Conservation (phyloP, 208 protist species). For the Crithidia fasciculata region DNA sequence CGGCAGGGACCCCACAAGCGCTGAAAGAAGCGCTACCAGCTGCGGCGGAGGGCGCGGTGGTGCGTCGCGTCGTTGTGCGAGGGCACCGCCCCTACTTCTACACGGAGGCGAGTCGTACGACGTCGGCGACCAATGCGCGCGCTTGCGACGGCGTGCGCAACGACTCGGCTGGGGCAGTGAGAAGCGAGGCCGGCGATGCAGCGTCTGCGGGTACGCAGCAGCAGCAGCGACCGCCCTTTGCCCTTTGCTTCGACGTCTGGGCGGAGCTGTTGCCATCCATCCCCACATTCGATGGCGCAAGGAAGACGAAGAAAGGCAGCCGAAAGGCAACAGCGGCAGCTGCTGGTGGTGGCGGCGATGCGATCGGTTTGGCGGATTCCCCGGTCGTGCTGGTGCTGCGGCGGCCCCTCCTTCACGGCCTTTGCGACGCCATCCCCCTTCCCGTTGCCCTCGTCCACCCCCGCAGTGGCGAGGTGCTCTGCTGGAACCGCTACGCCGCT, state of each 20-base stretch:
- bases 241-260: conserved; percentile 62
- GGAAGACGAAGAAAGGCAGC: background rate
- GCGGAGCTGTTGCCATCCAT: conserved; percentile 17
- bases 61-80: conserved; percentile 34
- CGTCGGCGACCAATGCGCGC: background rate
- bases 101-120: background rate
- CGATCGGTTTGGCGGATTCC: no score
- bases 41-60: conserved; percentile 26
- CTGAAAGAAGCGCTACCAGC: background rate
- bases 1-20: no score
- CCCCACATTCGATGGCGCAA: no score
- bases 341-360: background rate
- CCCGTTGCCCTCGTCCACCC: conserved; percentile 72
- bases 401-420: conserved; percentile 64
- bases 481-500: conserved; percentile 56
- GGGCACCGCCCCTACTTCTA: conserved; percentile 32
- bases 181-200: no score
- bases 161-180: no score
- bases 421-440: conserved; percentile 63
- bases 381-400: conserved; percentile 41
- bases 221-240: conserved; percentile 25
- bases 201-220: no score
- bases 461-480: conserved; percentile 54
- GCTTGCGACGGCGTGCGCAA: background rate
- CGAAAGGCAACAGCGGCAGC: background rate